phyloP scores from a whole-genome alignment of 2,329 filamentous ascomycete genomes.

The Colletotrichum truncatum region DNA sequence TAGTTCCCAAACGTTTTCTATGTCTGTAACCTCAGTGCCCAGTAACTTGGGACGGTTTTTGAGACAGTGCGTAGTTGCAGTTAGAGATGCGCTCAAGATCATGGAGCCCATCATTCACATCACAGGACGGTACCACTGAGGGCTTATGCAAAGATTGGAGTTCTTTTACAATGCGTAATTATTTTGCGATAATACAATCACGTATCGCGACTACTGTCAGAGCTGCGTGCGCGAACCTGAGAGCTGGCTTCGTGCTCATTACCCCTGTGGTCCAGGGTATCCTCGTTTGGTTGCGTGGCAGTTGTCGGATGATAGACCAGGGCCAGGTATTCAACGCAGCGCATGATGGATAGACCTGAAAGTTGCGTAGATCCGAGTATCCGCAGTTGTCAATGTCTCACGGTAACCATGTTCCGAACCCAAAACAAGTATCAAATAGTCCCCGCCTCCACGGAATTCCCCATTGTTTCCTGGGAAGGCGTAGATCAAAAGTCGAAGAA shows the following conservation, averaged over 20 bases:
- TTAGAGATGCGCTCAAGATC: too few species aligned
- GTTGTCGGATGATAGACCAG: slow-evolving; percentile 16
- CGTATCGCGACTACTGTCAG: too few species aligned
- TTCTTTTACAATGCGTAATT: too few species aligned
- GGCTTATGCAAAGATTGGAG: too few species aligned
- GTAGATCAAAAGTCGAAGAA: neutral
- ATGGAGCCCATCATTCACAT: too few species aligned
- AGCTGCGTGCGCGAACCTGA: neutral
- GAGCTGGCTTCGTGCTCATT: neutral
- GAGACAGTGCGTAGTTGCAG: neutral
- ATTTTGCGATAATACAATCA: too few species aligned
- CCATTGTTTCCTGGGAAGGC: neutral
- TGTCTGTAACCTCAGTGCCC: neutral
- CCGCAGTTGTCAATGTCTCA: slow-evolving; percentile 28
- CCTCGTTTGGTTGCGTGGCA: neutral
- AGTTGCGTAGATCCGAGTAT: neutral
- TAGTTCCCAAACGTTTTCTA: too few species aligned
- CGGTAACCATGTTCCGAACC: slow-evolving; percentile 15
- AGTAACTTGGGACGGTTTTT: neutral
- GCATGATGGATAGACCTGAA: slow-evolving; percentile 6
- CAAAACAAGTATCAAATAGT: slow-evolving; percentile 18
- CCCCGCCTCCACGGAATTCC: neutral
- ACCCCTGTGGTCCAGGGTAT: neutral
- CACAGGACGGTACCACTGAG: too few species aligned
- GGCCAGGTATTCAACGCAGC: neutral